Base-by-base conservation (phyloP, 768 basidiomycete genomes). In the Wakefieldia striispora region DNA sequence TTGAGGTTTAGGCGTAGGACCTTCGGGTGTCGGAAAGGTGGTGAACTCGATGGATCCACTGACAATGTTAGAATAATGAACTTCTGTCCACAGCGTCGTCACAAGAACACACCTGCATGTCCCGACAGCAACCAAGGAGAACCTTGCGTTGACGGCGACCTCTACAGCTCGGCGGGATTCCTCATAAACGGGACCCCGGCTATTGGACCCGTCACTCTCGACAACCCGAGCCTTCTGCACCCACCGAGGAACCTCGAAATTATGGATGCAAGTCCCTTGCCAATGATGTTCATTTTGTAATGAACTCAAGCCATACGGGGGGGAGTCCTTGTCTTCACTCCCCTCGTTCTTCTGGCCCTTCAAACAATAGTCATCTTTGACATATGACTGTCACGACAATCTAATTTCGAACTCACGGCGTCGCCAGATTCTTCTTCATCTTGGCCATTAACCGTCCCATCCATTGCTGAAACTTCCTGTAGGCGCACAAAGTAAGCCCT, bases 71-170 rank as follows among this genome's bases (percentile, higher is more conserved):
- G 31, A 16, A 40, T 27, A 10, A 20, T 42, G 4, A 40, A 37
- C 41, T 53, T 51, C n/a, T 16, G n/a, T 20, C 37, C 27, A 21
- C 4, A 24, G 31, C 3, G 33, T 45, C 16, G 29, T 27, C 20
- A 33, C 21, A 44, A 33, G 14, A 50, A 47, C 49, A 48, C 45
- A 89, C 91, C 83, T 77, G 19, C 74, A 68, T 6, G 84, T 90
- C 10, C 94, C 94, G 26, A 93, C 75, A 8, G 91, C 91, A 48
- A 91, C 73, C 29, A 95, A 59, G 24, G 91, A 93, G 61, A 95
- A 94, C 62, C 81, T 85, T 19, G 73, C 71, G 61, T 95, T 95
- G 55, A 93, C 72, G 4, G 85, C 82, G 9, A 88, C 73, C 10
- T 72, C 71, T 33, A 81, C 76, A 4, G 86, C 88, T 24, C 83